Evolutionary conservation across 176 grass and related monocot species (phyloP).

Genomic region (Triticum turgidum): DNA sequence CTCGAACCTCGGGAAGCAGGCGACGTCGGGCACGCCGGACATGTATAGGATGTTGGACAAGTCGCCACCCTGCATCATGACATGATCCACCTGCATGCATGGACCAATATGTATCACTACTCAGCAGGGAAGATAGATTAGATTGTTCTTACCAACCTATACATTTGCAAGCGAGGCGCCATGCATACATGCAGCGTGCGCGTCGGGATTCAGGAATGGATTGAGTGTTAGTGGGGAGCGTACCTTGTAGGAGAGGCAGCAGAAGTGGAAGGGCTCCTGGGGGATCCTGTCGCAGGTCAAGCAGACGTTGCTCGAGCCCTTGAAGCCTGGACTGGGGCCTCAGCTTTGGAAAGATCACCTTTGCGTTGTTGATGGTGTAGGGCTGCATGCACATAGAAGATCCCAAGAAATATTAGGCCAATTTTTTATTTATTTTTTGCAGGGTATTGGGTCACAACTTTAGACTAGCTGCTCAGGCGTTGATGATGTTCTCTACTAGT

Average conservation of each 20-base stretch:
- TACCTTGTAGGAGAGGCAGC: conserved; percentile 98
- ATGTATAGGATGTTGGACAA: conserved; percentile 85
- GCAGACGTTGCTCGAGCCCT: conserved; percentile 91
- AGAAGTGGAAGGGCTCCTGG: conserved; percentile 96
- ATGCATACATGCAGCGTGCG: no score
- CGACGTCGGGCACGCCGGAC: conserved; percentile 56
- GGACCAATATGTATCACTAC: background rate
- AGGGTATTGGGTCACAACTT: background rate
- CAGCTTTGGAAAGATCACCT: conserved; percentile 92
- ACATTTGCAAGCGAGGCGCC: no score
- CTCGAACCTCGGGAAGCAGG: conserved; percentile 69
- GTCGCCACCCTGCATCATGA: conserved; percentile 81
- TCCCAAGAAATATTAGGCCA: no score
- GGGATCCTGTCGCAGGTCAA: conserved; percentile 89
- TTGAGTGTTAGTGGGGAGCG: background rate
- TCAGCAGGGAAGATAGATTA: no score
- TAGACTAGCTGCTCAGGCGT: background rate
- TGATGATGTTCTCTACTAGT: no score
- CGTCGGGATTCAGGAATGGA: no score
- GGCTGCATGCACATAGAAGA: conserved; percentile 35
- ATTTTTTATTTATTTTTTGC: no score
- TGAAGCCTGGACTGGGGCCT: conserved; percentile 93
- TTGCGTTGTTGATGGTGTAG: conserved; percentile 97
- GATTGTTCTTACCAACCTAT: no score
- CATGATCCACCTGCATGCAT: conserved; percentile 79